phyloP scores from a whole-genome alignment of 129 eudicot genomes.

The Ambrosia artemisiifolia region DNA sequence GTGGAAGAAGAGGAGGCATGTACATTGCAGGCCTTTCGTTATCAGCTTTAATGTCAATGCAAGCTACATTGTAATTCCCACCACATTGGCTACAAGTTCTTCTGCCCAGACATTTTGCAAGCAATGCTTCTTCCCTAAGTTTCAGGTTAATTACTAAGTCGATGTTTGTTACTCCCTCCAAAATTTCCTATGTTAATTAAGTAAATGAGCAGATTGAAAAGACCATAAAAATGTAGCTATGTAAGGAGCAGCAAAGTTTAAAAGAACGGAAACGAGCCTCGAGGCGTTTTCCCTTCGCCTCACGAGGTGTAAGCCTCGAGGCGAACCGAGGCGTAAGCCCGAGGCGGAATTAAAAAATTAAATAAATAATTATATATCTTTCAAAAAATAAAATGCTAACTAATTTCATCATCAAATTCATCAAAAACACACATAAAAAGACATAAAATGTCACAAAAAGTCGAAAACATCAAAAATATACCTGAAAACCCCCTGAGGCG shows the following conservation, averaged over 20 bases:
- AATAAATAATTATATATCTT: no score
- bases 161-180: slow-evolving; percentile 79
- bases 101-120: slow-evolving; percentile 94
- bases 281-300: no score
- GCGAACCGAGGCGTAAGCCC: no score
- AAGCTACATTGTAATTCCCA: slow-evolving; percentile 80
- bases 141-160: slow-evolving; percentile 85
- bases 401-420: no score
- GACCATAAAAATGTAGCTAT: not conserved
- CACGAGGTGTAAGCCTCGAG: no score
- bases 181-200: slow-evolving; percentile 53
- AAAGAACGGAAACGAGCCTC: no score
- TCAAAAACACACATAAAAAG: no score
- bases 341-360: no score
- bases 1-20: slow-evolving; percentile 98
- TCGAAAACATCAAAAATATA: no score
- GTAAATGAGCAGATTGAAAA: slow-evolving; percentile 5
- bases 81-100: slow-evolving; percentile 91
- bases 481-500: no score
- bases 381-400: no score
- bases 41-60: slow-evolving; percentile 69
- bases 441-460: no score
- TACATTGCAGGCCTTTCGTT: slow-evolving; percentile 58
- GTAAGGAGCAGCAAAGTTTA: not conserved
- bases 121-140: slow-evolving; percentile 77